Percentiles rank a stretch among this genome's conserved stretches.
Conservation (phyloP, 78 protist species). For the Corallochytrium limacisporum region DNA sequence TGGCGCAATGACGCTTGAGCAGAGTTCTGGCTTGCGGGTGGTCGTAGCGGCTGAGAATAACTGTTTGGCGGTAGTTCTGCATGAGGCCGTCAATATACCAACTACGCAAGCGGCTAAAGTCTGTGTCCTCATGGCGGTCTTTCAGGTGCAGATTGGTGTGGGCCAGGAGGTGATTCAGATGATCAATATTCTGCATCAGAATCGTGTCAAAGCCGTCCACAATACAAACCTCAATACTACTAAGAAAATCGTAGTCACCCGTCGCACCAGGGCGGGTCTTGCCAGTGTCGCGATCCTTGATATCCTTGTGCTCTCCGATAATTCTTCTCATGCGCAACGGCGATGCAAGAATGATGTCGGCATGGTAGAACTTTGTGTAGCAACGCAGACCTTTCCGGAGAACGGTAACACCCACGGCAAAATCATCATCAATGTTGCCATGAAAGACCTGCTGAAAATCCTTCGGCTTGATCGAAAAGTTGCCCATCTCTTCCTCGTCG, state of each 20-base stretch:
- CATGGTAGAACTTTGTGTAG: slow-evolving; percentile 13
- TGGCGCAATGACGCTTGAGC: slow-evolving; percentile 19
- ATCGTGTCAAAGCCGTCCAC: slow-evolving; percentile 42
- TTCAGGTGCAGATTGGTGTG: neutral
- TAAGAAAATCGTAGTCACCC: slow-evolving; percentile 48
- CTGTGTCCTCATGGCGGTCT: neutral
- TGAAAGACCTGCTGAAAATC: slow-evolving; percentile 37
- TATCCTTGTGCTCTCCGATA: slow-evolving; percentile 26
- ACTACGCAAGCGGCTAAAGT: neutral
- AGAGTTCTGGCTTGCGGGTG: slow-evolving; percentile 46
- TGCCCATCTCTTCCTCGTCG: neutral
- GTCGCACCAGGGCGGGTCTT: neutral
- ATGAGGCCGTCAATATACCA: neutral
- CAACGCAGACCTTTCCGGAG: slow-evolving; percentile 5
- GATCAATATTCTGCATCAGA: slow-evolving; percentile 77
- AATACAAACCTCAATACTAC: slow-evolving; percentile 51
- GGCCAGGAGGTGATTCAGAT: neutral
- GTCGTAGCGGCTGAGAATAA: slow-evolving; percentile 16
- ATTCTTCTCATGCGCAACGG: slow-evolving; percentile 61
- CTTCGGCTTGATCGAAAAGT: neutral
- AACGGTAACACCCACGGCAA: slow-evolving; percentile 36
- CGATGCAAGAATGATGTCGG: slow-evolving; percentile 65
- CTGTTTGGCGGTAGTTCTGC: slow-evolving; percentile 53
- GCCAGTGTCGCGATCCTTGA: neutral
- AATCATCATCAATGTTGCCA: slow-evolving; percentile 57